phyloP scores from a whole-genome alignment of 2,329 filamentous ascomycete species.

The Calonectria multiphialidica region DNA sequence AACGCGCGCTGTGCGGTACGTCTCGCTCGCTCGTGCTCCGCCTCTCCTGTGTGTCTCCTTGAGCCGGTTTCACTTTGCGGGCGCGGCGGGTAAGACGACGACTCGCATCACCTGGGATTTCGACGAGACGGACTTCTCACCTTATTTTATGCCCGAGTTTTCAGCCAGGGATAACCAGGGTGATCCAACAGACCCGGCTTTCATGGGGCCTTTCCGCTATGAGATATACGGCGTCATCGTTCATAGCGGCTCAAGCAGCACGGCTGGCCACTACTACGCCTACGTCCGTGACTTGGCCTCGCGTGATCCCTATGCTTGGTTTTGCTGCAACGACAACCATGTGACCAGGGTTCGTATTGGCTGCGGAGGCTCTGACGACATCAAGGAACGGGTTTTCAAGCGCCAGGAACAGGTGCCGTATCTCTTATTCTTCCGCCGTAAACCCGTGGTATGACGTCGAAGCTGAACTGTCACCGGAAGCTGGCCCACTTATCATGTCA shows the following conservation, averaged over 20 bases:
- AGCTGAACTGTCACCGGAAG: not conserved
- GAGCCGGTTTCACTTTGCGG: conserved; percentile 64
- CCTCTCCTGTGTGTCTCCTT: conserved; percentile 84
- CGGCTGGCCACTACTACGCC: conserved; percentile 84
- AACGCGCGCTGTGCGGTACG: conserved; percentile 76
- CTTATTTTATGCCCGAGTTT: conserved; percentile 53
- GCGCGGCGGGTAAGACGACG: conserved; percentile 71
- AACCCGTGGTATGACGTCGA: conserved; percentile 41
- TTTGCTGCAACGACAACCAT: conserved; percentile 60
- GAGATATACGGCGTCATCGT: conserved; percentile 88
- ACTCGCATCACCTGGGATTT: conserved; percentile 83
- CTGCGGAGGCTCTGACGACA: conserved; percentile 48
- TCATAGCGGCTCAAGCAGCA: conserved; percentile 76
- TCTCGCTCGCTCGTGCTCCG: conserved; percentile 82
- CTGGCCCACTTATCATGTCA: not conserved
- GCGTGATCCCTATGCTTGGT: conserved; percentile 60
- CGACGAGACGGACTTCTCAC: conserved; percentile 70
- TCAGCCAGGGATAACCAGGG: conserved; percentile 44
- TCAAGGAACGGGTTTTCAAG: conserved; percentile 55
- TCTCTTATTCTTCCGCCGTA: conserved; percentile 59
- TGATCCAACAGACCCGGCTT: conserved; percentile 53
- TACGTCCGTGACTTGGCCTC: conserved; percentile 71
- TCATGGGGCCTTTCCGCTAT: conserved; percentile 75
- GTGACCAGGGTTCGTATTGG: conserved; percentile 58
- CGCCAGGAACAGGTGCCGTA: conserved; percentile 57